phyloP scores from a whole-genome alignment of 2,329 filamentous ascomycete species.

The Colletotrichum sp. region DNA sequence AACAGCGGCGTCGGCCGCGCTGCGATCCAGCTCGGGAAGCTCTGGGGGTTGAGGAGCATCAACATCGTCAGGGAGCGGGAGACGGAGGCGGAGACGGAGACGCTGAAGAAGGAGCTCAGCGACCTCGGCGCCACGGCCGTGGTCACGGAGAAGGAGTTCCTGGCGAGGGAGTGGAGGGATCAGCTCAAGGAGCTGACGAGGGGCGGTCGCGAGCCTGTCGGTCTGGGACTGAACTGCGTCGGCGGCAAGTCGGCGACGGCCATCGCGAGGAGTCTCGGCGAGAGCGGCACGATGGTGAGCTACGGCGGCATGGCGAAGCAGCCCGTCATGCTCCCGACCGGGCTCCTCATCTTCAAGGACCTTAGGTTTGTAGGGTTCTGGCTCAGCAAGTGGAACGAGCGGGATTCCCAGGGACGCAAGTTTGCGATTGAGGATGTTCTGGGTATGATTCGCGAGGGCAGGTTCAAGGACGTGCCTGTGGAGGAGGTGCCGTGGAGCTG shows the following conservation, averaged over 20 bases:
- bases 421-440: slow-evolving; percentile 86
- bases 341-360: slow-evolving; percentile 91
- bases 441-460: slow-evolving; percentile 72
- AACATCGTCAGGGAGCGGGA: slow-evolving; percentile 83
- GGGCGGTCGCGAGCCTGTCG: slow-evolving; percentile 72
- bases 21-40: slow-evolving; percentile 82
- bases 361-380: slow-evolving; percentile 91
- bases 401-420: slow-evolving; percentile 73
- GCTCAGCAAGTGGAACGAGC: slow-evolving; percentile 88
- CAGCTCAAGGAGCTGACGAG: slow-evolving; percentile 69
- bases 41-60: slow-evolving; percentile 90
- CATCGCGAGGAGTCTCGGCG: slow-evolving; percentile 74
- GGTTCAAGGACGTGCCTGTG: slow-evolving; percentile 85
- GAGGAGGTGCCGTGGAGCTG: slow-evolving; percentile 82
- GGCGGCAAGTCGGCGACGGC: slow-evolving; percentile 84
- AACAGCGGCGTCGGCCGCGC: slow-evolving; percentile 92
- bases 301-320: slow-evolving; percentile 96
- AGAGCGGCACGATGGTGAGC: slow-evolving; percentile 79
- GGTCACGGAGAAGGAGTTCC: slow-evolving; percentile 60
- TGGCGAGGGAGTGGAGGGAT: slow-evolving; percentile 64
- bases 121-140: slow-evolving; percentile 62
- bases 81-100: slow-evolving; percentile 66
- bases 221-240: slow-evolving; percentile 89
- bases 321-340: slow-evolving; percentile 80
- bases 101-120: slow-evolving; percentile 55